Conservation (phyloP, 1,139 yeast genomes). For the Saccharomyces hybrid region DNA sequence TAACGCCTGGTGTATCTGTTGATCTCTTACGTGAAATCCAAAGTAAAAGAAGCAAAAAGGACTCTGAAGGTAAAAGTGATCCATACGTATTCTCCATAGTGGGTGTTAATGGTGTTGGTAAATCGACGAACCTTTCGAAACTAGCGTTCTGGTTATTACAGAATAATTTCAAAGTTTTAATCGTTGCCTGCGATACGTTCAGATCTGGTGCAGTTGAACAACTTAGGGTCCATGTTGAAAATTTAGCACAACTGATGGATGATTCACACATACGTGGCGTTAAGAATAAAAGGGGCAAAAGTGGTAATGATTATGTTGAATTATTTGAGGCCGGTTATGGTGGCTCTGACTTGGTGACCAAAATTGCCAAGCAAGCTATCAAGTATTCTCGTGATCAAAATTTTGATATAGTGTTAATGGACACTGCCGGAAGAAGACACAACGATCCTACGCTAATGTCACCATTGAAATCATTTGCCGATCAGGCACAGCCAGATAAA, state of each 20-base stretch:
- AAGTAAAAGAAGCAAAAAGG: slow-evolving; percentile 31
- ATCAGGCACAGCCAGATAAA: slow-evolving; percentile 91
- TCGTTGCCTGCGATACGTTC: slow-evolving; percentile 97
- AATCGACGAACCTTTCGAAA: slow-evolving; percentile 90
- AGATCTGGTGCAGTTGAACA: slow-evolving; percentile 98
- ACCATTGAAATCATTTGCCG: slow-evolving; percentile 89
- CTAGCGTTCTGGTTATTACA: slow-evolving; percentile 93
- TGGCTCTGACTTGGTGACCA: slow-evolving; percentile 86
- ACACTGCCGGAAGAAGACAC: slow-evolving; percentile 97
- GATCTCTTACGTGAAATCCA: slow-evolving; percentile 82
- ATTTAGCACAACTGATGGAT: slow-evolving; percentile 57
- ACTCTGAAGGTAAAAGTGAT: slow-evolving; percentile 31
- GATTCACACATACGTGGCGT: slow-evolving; percentile 33
- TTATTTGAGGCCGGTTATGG: slow-evolving; percentile 94
- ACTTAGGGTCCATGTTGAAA: slow-evolving; percentile 84
- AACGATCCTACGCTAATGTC: slow-evolving; percentile 95
- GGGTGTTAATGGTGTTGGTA: slow-evolving; percentile 97
- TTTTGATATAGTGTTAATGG: slow-evolving; percentile 85
- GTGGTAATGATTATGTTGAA: slow-evolving; percentile 54
- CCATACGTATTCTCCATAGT: slow-evolving; percentile 96
- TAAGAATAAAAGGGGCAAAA: slow-evolving; percentile 29
- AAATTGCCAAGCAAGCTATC: slow-evolving; percentile 91
- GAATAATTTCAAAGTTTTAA: slow-evolving; percentile 76
- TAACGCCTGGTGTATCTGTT: slow-evolving; percentile 89
- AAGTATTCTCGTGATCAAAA: slow-evolving; percentile 58